Base-by-base conservation (phyloP, 345 rosid genomes). In the Erodium maritimum region DNA sequence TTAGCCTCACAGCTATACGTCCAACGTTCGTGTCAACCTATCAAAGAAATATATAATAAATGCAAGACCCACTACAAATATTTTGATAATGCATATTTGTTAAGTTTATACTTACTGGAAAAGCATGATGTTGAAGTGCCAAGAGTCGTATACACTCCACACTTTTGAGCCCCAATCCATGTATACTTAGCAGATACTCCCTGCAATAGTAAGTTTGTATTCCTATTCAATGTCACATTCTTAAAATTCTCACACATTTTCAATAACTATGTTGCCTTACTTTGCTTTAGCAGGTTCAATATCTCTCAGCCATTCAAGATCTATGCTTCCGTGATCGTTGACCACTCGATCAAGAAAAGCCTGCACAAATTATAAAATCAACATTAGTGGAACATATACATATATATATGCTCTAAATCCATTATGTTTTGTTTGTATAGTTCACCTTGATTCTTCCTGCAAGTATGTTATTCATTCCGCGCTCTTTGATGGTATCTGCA, bases 11-110 rank as follows among this genome's bases (percentile, higher is more conserved):
- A 13, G 97, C 97, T 67, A 94, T 94, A 14, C 97, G 86, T n/a
- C 99, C 99, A 67, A 94, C 99, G 77, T 94, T 94, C 14, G 97
- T 94, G 83, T 94, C 99, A 63, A 94, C 99, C 99, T 94, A 74
- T 65, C 55, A 25, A 21, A 55, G n/a, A 74, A 50, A 50, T 65
- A 29, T 54, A 51, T 59, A 9, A 24, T 48, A 42, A 51, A 54
- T 23, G 57, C 71, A 56, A 54, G 59, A 71, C 54, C 54, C 60
- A 54, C 48, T 55, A 18, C 21, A 56, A 24, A 34, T 20, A 33
- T 37, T 37, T 19, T 1, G 1, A 13, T 19, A 13, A 52, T 21
- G 17, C 21, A 42, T 14, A 42, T 25, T 21, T 23, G 29, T 17
- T 3, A 42, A 42, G 48, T 56, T 58, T 33, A 10, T 60, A 66